phyloP scores from a whole-genome alignment of 78 protist genomes.

The Protostelium mycophagum region DNA sequence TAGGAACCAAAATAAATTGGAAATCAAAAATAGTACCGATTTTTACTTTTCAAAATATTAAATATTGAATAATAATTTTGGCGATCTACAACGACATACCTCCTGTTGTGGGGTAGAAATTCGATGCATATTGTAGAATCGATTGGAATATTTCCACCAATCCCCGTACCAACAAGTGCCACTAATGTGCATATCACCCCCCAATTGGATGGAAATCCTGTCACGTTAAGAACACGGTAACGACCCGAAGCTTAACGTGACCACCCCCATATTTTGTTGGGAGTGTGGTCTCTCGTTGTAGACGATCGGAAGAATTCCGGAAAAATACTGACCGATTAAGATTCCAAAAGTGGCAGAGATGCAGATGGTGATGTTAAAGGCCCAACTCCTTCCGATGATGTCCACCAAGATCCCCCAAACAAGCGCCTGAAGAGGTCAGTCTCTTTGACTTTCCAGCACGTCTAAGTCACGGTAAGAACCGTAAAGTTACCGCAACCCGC shows the following conservation, averaged over 20 bases:
- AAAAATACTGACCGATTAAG: too few species aligned
- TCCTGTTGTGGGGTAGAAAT: not conserved
- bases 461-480: not conserved
- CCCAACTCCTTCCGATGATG: not conserved
- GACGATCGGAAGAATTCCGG: too few species aligned
- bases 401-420: not conserved
- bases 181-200: not conserved
- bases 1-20: too few species aligned
- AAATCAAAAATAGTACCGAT: too few species aligned
- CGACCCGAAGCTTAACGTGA: too few species aligned
- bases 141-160: not conserved
- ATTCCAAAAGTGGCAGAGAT: not conserved
- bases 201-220: not conserved
- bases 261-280: too few species aligned
- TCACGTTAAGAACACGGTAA: too few species aligned
- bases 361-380: not conserved
- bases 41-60: too few species aligned
- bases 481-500: too few species aligned
- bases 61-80: too few species aligned
- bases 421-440: too few species aligned
- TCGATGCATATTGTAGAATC: not conserved
- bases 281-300: too few species aligned
- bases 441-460: not conserved
- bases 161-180: not conserved
- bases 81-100: not conserved